Evolutionary conservation across 2,329 filamentous ascomycete genomes (phyloP).

Genomic region (Zymoseptoria crescenta): DNA sequence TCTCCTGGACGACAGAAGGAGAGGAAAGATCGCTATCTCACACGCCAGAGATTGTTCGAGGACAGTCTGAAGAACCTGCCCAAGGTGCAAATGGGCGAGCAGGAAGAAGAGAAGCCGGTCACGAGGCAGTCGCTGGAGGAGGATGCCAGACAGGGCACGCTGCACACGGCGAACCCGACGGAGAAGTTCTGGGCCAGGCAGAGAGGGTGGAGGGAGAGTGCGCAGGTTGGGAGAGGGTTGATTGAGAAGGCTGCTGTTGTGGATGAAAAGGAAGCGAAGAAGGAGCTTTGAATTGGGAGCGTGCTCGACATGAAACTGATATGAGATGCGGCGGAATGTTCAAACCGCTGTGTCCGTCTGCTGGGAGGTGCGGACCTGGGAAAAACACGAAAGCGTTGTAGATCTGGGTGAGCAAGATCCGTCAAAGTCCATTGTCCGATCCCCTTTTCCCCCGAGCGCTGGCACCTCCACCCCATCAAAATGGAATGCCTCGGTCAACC

Average conservation of each 20-base stretch:
- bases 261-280: conserved; percentile 23
- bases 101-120: conserved; percentile 50
- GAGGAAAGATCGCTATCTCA: conserved; percentile 67
- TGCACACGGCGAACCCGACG: conserved; percentile 36
- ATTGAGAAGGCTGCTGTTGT: conserved; percentile 37
- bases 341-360: too few relatives aligned
- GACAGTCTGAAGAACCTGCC: conserved; percentile 53
- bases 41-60: conserved; percentile 71
- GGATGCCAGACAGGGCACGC: conserved; percentile 36
- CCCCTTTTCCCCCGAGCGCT: too few relatives aligned
- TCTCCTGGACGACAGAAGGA: conserved; percentile 81
- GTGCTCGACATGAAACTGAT: too few relatives aligned
- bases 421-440: too few relatives aligned
- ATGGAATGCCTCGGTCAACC: too few relatives aligned
- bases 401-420: too few relatives aligned
- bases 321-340: too few relatives aligned
- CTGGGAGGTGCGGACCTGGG: too few relatives aligned
- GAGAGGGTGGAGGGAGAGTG: conserved; percentile 43
- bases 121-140: conserved; percentile 58
- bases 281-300: conserved; percentile 30
- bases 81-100: conserved; percentile 42
- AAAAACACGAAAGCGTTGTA: too few relatives aligned
- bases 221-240: conserved; percentile 42
- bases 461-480: too few relatives aligned
- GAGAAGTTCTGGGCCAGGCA: conserved; percentile 48